Base-by-base conservation (phyloP, 2,329 filamentous ascomycete species). In the Hypoxylon sp. region DNA sequence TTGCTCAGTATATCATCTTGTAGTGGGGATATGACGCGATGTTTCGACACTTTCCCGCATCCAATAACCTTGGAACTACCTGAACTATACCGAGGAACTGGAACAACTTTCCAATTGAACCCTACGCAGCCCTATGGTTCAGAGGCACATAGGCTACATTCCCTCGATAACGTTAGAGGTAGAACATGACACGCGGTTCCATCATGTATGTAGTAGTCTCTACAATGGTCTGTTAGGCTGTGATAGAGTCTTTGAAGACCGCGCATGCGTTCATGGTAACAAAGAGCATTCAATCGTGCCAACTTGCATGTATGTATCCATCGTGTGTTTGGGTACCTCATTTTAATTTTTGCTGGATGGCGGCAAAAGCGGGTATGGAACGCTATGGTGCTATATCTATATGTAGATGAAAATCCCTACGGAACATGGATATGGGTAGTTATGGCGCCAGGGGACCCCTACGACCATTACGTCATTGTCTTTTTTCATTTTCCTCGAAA, bases 381-480 rank as follows among this genome's bases (percentile, higher is more conserved):
- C 28, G n/a, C 28, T 30, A 30, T 11, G n/a, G n/a, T n/a, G n/a
- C n/a, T n/a, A n/a, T n/a, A n/a, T n/a, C n/a, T n/a, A n/a, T 51
- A 42, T 18, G 22, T 33, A 51, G 52, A 50, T 26, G 54, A 53
- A 54, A 30, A 49, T 53, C 58, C 32, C 40, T 44, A 57, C 26
- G n/a, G n/a, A n/a, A n/a, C n/a, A n/a, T n/a, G n/a, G n/a, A n/a
- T n/a, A n/a, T n/a, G n/a, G n/a, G n/a, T n/a, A n/a, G n/a, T 30
- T 16, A 48, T 51, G 54, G 54, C 61, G 38, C 48, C 33, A 55
- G 49, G 54, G 52, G 49, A 44, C 36, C 11, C 40, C 30, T 33
- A 33, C 30, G 30, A 14, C 30, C 30, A 11, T 33, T 65, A 68
- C 65, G 65, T 68, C 65, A 68, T 65, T n/a, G 60, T 60, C 61